Evolutionary conservation across 2,329 filamentous ascomycete species (phyloP), one percentile per base, ranked within the genome.

Genomic region (Colletotrichum kahawae): DNA sequence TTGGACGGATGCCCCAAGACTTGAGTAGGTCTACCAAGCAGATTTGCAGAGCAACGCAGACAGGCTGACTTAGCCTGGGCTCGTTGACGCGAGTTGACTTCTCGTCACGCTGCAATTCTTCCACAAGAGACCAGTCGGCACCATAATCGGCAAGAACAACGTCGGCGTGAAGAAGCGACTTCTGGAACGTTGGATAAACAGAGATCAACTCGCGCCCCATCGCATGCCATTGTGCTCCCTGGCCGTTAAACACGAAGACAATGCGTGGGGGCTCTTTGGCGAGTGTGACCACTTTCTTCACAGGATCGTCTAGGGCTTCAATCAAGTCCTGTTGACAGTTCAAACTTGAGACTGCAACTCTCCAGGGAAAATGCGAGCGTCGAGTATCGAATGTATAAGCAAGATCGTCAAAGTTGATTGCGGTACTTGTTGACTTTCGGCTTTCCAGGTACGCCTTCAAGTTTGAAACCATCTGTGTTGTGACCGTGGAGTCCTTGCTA

Each of bases 31-130:
- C 82, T 0, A 85, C 83, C 4, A 90, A 77, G 4, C 84, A 85
- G 4, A 91, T 78, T 77, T 91, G 89, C 2, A 90, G 76, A 0
- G 88, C 86, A 0, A 86, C 87, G 68, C 83, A 87, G 12, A 81
- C 74, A 43, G 87, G 86, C 75, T 88, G 86, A 31, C 83, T 84
- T 66, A 88, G 82, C 24, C 86, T 79, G 0, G 87, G 84, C 34
- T 83, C 77, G 10, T 83, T 79, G 9, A 88, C 80, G 14, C 79
- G 77, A 3, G 72, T 72, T 0, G 84, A 83, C 3, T 81, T 78
- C 7, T 82, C 76, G 7, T 80, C 82, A 48, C 69, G 68, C 3
- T 56, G 48, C 1, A 88, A 80, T 75, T 87, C 85, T 36, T 84
- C 82, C 7, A 83, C 29, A 1, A 87, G 78, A 2, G 72, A 76